Base-by-base conservation (phyloP, 2,329 filamentous ascomycete species). In the Drechslerella dactyloides region DNA sequence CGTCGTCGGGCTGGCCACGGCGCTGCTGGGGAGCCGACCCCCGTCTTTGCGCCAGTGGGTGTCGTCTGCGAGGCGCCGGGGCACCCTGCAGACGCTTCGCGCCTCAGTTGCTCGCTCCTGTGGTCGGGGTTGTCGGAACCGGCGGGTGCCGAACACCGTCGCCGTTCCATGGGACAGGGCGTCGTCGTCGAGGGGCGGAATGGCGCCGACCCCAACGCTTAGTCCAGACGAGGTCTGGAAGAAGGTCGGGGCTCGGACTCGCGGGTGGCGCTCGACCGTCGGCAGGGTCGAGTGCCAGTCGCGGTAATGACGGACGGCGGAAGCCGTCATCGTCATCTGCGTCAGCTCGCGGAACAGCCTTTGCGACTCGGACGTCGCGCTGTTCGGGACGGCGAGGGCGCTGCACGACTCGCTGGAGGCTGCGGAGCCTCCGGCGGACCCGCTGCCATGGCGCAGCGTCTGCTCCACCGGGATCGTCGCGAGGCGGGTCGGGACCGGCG, bases 1-100 rank as follows among this genome's bases (percentile, higher is more conserved):
- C 19, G 50, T 23, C 13, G 27, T 13, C 40, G 21, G 11, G 46
- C 11, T 27, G n/a, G 19, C 46, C 11, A 11, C 46, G 19, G 46
- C 46, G 19, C 17, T 27, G 46, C 7, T 21, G 21, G 21, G 23
- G 48, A 21, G 2, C 23, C 21, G 48, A 13, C 51, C 48, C 37
- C 37, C 35, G 21, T 46, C 46, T 50, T 55, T 63, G 27, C 54
- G 59, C 66, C 66, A 70, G 40, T 70, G 48, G 40, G 59, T 70
- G 23, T 64, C 66, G 30, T 53, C 59, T 30, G 54, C 30, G 15
- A 70, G n/a, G 11, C 59, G 59, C 23, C 46, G 53, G 40, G 58
- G 48, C 15, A 70, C 53, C 37, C 19, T 60, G 54, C 56, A 52
- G 44, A 53, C 66, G 21, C 46, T 57, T 30, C 23, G 55, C 24